Conservation (phyloP, 495 filamentous ascomycete genomes). For the Letharia lupina region DNA sequence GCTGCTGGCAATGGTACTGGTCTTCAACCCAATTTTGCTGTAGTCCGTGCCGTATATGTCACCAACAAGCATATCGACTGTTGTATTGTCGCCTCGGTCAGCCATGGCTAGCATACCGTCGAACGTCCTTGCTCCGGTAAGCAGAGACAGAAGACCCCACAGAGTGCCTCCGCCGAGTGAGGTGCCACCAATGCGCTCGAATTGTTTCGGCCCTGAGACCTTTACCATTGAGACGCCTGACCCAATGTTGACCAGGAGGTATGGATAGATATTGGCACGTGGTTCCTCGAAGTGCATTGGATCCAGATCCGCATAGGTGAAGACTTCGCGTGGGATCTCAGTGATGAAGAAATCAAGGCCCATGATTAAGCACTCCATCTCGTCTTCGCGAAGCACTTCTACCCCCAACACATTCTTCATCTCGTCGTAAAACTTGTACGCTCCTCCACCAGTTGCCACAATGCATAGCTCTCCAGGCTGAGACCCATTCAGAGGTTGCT, state of each 20-base stretch:
- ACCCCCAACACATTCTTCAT: slow-evolving; percentile 73
- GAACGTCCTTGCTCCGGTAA: slow-evolving; percentile 84
- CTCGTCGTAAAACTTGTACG: slow-evolving; percentile 91
- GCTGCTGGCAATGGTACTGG: slow-evolving; percentile 84
- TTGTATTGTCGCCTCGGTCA: slow-evolving; percentile 83
- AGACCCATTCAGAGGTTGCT: slow-evolving; percentile 62
- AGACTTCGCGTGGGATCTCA: slow-evolving; percentile 92
- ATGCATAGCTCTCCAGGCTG: slow-evolving; percentile 62
- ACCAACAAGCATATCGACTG: slow-evolving; percentile 94
- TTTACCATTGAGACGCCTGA: slow-evolving; percentile 98
- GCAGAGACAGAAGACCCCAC: slow-evolving; percentile 83
- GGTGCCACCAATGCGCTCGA: slow-evolving; percentile 85
- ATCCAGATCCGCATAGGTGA: slow-evolving; percentile 82
- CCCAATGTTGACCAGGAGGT: slow-evolving; percentile 97
- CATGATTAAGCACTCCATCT: slow-evolving; percentile 98
- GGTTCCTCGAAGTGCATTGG: slow-evolving; percentile 78
- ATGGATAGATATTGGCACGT: slow-evolving; percentile 76
- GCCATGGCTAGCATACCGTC: slow-evolving; percentile 95
- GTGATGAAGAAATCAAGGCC: slow-evolving; percentile 99
- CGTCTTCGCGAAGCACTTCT: slow-evolving; percentile 85
- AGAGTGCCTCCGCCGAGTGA: slow-evolving; percentile 92
- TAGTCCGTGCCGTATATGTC: slow-evolving; percentile 98
- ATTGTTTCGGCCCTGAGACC: slow-evolving; percentile 78
- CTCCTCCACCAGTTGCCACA: slow-evolving; percentile 90
- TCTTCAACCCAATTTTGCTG: slow-evolving; percentile 87